These are phyloP conservation scores for Akebia trifoliata DNA, from an alignment of 164 flowering plant genomes.

Conservation along the genomic window DNA sequence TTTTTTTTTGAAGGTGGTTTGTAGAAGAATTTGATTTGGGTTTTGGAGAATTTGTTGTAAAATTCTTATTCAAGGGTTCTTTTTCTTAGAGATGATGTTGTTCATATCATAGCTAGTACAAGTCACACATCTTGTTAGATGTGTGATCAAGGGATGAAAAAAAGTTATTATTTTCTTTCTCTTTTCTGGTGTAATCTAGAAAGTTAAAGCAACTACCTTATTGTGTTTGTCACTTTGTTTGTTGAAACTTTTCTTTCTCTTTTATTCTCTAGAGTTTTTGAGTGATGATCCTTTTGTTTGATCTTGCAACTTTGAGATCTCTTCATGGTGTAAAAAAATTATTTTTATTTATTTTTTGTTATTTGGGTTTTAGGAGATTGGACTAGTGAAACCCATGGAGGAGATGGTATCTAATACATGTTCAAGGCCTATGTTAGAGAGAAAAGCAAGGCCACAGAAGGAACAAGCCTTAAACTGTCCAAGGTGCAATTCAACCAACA, in stretches of 20 bases:
- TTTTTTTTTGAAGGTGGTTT: neutral
- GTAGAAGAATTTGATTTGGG: no score
- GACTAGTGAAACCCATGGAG: constrained; percentile 71
- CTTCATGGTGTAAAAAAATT: constrained; percentile 3
- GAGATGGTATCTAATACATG: constrained; percentile 55
- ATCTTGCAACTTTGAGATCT: neutral
- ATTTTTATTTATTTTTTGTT: constrained; percentile 3
- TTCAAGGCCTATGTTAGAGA: constrained; percentile 44
- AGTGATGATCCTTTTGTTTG: constrained; percentile 11
- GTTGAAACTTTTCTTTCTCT: constrained; percentile 6
- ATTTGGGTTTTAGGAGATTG: constrained; percentile 46
- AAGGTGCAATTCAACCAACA: constrained; percentile 90
- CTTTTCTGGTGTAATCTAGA: constrained; percentile 26
- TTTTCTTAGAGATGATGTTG: no score
- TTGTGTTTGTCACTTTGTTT: constrained; percentile 31
- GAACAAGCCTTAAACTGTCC: constrained; percentile 84
- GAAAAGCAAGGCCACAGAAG: constrained; percentile 66
- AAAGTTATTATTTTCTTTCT: constrained; percentile 20
- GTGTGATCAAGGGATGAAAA: constrained; percentile 33
- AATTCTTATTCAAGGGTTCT: no score
- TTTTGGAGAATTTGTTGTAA: no score
- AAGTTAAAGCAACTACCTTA: constrained; percentile 26
- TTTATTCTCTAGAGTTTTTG: neutral
- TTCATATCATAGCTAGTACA: no score
- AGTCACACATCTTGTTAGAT: constrained; percentile 23